A percentile compares a stretch with the other conserved stretches of the same genome.
Evolutionary conservation across 192 early-diverging fungal species (phyloP).

Genomic region (Coemansia furcata): DNA sequence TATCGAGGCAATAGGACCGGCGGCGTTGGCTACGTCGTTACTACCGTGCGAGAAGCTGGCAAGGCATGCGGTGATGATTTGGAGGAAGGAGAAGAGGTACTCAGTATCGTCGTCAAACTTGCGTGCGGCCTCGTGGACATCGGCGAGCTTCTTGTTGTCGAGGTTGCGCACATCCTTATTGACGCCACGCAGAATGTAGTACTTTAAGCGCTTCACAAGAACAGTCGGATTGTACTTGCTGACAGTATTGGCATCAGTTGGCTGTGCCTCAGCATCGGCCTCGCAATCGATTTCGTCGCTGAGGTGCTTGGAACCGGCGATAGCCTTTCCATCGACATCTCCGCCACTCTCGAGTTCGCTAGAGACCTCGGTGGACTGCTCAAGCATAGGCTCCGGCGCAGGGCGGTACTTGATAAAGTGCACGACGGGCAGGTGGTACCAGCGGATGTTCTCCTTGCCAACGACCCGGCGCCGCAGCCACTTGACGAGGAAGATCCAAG

Average conservation of each 20-base stretch:
- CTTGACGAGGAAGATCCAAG: constrained; percentile 64
- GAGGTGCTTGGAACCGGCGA: constrained; percentile 10
- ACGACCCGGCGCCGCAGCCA: constrained; percentile 64
- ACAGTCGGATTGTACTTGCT: constrained; percentile 6
- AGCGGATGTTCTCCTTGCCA: constrained; percentile 64
- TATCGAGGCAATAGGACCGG: constrained; percentile 75
- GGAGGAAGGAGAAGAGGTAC: constrained; percentile 79
- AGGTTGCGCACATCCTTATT: constrained; percentile 56
- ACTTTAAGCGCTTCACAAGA: constrained; percentile 8
- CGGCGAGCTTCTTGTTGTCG: constrained; percentile 43
- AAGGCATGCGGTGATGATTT: constrained; percentile 76
- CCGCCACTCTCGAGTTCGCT: constrained; percentile 29
- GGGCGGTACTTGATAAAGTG: constrained; percentile 58
- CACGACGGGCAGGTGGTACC: constrained; percentile 70
- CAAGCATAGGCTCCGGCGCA: constrained; percentile 21
- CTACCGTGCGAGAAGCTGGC: constrained; percentile 84
- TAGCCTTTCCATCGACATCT: constrained; percentile 23
- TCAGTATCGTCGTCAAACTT: constrained; percentile 73
- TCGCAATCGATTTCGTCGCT: constrained; percentile 8
- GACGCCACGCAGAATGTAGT: constrained; percentile 46
- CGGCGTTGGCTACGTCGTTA: constrained; percentile 86
- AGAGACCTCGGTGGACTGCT: constrained; percentile 20
- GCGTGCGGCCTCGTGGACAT: constrained; percentile 63
- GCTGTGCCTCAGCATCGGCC: constrained; percentile 4
- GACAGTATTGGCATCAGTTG: constrained; percentile 2